phyloP scores from a whole-genome alignment of 2,329 filamentous ascomycete genomes.

The Fusarium multiceps region DNA sequence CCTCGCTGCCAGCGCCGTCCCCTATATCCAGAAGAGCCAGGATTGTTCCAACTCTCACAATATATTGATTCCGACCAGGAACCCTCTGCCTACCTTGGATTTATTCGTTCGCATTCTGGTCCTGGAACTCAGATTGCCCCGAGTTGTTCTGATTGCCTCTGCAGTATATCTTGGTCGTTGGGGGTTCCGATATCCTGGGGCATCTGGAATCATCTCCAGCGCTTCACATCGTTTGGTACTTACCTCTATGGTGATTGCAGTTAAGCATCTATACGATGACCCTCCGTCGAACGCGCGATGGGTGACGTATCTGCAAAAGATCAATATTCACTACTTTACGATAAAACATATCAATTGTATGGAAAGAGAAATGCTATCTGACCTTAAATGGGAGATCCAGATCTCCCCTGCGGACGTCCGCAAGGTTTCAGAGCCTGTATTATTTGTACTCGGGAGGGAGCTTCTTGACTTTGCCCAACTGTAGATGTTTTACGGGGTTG shows the following conservation, averaged over 20 bases:
- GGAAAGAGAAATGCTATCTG: conserved; percentile 1
- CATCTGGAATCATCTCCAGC: not conserved
- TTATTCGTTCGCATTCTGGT: not conserved
- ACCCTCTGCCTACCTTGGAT: not conserved
- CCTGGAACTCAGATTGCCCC: not conserved
- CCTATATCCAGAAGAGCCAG: not conserved
- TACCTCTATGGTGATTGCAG: not conserved
- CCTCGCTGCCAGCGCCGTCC: not conserved
- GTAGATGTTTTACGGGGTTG: too few species aligned
- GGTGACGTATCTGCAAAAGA: not conserved
- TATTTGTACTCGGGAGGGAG: not conserved
- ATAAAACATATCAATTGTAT: not conserved
- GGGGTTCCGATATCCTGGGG: not conserved
- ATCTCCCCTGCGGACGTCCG: not conserved
- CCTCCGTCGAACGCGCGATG: not conserved
- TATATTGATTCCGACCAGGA: not conserved
- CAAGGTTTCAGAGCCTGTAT: not conserved
- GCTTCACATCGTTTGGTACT: not conserved
- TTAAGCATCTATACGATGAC: conserved; percentile 1
- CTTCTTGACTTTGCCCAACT: not conserved
- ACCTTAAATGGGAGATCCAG: not conserved
- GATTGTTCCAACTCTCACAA: not conserved
- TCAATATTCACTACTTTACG: not conserved
- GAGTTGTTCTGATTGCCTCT: not conserved
- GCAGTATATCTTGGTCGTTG: conserved; percentile 1